phyloP scores from a whole-genome alignment of 768 basidiomycete genomes.

The Trametes sanguinea region DNA sequence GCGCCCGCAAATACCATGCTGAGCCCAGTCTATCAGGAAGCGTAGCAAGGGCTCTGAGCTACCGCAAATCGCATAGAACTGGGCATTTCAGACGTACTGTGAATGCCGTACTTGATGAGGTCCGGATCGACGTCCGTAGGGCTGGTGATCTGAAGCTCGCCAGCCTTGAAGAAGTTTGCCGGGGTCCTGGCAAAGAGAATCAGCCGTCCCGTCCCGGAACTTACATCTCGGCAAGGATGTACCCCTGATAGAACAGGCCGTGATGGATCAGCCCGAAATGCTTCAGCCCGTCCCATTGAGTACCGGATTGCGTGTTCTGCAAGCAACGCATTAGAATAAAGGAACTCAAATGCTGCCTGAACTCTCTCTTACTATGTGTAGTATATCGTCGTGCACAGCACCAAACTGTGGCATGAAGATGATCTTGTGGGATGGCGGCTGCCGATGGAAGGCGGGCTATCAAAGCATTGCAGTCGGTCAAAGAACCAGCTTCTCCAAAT shows the following conservation, averaged over 20 bases:
- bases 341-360: too few species aligned
- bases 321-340: background rate
- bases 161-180: conserved; percentile 43
- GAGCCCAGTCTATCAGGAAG: conserved; percentile 57
- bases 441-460: conserved; percentile 60
- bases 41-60: background rate
- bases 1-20: conserved; percentile 68
- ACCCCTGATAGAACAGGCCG: conserved; percentile 67
- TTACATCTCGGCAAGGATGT: conserved; percentile 1
- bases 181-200: conserved; percentile 40
- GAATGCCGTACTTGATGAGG: conserved; percentile 58
- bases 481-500: background rate
- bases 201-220: background rate
- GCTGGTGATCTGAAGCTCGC: conserved; percentile 49
- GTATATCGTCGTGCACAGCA: conserved; percentile 30
- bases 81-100: conserved; percentile 48
- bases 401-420: conserved; percentile 27
- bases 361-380: conserved; percentile 25
- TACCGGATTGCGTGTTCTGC: conserved; percentile 70
- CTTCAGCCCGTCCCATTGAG: conserved; percentile 69
- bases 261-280: conserved; percentile 57
- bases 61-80: background rate
- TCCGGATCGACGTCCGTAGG: conserved; percentile 49
- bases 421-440: conserved; percentile 53
- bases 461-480: background rate